Base-by-base conservation (phyloP, 352 stramenopile genomes). In the Pythium aquatile region DNA sequence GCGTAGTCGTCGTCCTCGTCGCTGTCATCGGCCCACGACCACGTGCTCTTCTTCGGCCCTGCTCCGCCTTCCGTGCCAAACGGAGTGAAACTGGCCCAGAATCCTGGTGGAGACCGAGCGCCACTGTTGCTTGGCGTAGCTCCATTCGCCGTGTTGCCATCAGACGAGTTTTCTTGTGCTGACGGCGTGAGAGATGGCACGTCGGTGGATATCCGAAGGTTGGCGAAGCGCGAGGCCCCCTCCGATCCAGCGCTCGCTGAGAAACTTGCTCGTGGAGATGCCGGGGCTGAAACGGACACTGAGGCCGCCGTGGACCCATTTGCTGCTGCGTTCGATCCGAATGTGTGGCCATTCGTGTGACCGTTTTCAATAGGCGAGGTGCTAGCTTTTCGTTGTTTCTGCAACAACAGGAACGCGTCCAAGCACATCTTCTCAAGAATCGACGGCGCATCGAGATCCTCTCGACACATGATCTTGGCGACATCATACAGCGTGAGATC, bases 391-490 rank as follows among this genome's bases (percentile, higher is more conserved):
- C 65, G 60, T 30, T 75, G 68, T 52, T 72, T 63, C 20, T 79
- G 73, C 14, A 91, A 55, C 40, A 92, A 71, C n/a, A 75, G 70
- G 47, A 90, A 91, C 14, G 85, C 83, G n/a, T 91, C 75, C 17
- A 87, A 57, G 44, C 80, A 93, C 48, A 94, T 65, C 13, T 61
- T 65, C 61, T 93, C 86, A 9, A 95, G 63, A 6, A 60, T 70
- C 14, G 86, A 95, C 40, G 75, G 80, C n/a, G 74, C 58, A 49
- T 95, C 86, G 42, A 95, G 46, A 62, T 95, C 85, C 32, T 95
- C 86, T 46, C 86, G 80, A 59, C 84, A 93, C 81, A 95, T 95
- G 55, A 93, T 87, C 20, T 81, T 80, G 60, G 84, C 86, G 35
- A 95, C 81, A 7, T 93, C 84, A 48, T 86, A 87, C 37, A 93